phyloP scores from a whole-genome alignment of 2,329 filamentous ascomycete genomes.

The Lasiodiplodia sp. region DNA sequence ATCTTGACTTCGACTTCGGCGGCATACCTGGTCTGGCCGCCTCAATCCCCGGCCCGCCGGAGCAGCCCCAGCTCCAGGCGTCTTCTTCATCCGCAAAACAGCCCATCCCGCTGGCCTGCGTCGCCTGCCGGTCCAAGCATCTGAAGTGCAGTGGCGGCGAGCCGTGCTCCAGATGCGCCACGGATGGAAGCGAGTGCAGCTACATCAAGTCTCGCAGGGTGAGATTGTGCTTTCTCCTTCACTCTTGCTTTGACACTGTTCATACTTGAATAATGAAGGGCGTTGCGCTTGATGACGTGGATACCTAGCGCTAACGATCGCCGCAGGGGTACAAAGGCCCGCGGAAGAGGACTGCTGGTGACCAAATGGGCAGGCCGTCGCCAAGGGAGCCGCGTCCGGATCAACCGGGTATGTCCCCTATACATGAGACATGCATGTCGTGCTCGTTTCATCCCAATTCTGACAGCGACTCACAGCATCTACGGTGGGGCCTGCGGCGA shows the following conservation, averaged over 20 bases:
- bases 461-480: neutral
- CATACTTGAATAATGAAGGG: conserved; percentile 36
- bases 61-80: neutral
- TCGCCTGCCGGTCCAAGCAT: conserved; percentile 60
- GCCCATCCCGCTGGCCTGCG: conserved; percentile 56
- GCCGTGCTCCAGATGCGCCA: conserved; percentile 57
- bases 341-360: conserved; percentile 25
- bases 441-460: neutral
- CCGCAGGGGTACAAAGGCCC: conserved; percentile 28
- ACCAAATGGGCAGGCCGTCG: conserved; percentile 5
- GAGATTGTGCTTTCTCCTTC: neutral
- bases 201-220: conserved; percentile 61
- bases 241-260: neutral
- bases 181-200: conserved; percentile 50
- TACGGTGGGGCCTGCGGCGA: neutral
- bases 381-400: conserved; percentile 10
- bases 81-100: conserved; percentile 27
- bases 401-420: neutral
- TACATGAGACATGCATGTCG: neutral
- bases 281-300: neutral
- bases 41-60: neutral
- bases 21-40: neutral
- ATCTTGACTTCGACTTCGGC: conserved; percentile 21
- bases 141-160: conserved; percentile 61
- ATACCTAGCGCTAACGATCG: conserved; percentile 19